Base-by-base conservation (phyloP, 2,329 filamentous ascomycete species). In the Hypoxylon sp. region DNA sequence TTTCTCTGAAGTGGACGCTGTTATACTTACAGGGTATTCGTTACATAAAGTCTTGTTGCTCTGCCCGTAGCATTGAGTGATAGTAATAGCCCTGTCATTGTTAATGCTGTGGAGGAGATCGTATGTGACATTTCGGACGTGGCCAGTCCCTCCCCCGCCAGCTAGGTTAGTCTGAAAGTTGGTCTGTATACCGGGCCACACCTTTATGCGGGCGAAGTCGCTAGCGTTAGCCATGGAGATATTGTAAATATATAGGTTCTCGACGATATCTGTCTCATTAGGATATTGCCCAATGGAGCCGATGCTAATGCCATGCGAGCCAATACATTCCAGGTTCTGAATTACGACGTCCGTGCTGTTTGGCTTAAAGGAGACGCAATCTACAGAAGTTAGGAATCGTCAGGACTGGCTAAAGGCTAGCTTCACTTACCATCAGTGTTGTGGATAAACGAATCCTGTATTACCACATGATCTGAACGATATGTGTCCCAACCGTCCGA, bases 331-430 rank as follows among this genome's bases (percentile, higher is more conserved):
- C 3, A 93, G 79, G 67, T 89, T 89, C 75, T 92, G 89, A 4
- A 92, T 85, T 3, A 92, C 77, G 6, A 92, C 86, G 69, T 91
- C 85, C 46, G 89, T 92, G 72, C 85, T 89, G 76, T 92, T 93
- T 17, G 90, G 90, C 78, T 93, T 93, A 84, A 93, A 92, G 0
- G 89, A 89, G 11, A 93, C 88, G 66, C 91, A 93, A 75, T 93
- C 86, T 72, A 63, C 11, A 2, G 10, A 28, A 48, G 21, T 68
- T 7, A 45, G 52, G 73, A 53, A 13, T 5, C 14, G 2, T 4
- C 23, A n/a, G 11, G 0, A 14, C 9, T 9, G 6, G n/a, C 17
- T 50, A 11, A 21, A 11, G 25, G 28, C 14, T 23, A 14, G 49
- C 1, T 48, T 11, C 6, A 78, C 79, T 85, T 65, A 72, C 71